Percentiles rank a stretch among this genome's conserved stretches.
phyloP scores from a whole-genome alignment of 2,329 filamentous ascomycete genomes.

The Alternaria panax region DNA sequence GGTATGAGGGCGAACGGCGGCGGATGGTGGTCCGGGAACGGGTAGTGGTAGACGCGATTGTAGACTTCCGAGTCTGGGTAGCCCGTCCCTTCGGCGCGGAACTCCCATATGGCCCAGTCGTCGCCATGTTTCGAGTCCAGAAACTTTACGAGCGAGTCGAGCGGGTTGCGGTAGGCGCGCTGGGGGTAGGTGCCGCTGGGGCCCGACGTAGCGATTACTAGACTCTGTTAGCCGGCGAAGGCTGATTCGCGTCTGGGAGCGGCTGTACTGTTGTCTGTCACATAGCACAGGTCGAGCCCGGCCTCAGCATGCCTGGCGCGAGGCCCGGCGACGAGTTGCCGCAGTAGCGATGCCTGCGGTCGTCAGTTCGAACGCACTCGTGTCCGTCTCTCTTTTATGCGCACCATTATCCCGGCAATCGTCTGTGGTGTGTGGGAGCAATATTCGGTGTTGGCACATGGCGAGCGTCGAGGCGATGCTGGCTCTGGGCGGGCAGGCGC shows the following conservation, averaged over 20 bases:
- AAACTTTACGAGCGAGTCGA: constrained; percentile 85
- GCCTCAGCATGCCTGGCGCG: constrained; percentile 84
- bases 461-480: constrained; percentile 6
- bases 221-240: constrained; percentile 48
- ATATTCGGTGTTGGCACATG: constrained; percentile 9
- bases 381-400: not conserved
- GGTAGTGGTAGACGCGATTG: constrained; percentile 84
- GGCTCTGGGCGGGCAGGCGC: constrained; percentile 8
- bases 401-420: constrained; percentile 9
- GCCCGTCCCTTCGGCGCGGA: constrained; percentile 93
- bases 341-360: constrained; percentile 65
- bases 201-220: constrained; percentile 77
- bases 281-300: constrained; percentile 92
- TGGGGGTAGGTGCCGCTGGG: constrained; percentile 89
- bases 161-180: constrained; percentile 90
- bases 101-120: constrained; percentile 97
- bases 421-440: not conserved
- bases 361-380: not conserved
- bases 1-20: constrained; percentile 91
- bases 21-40: constrained; percentile 96
- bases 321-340: constrained; percentile 90
- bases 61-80: constrained; percentile 93
- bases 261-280: constrained; percentile 73
- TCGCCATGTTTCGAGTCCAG: constrained; percentile 80
- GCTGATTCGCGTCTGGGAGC: constrained; percentile 43